Base-by-base conservation (phyloP, 2,329 filamentous ascomycete species). In the Aureobasidium leucospermi region DNA sequence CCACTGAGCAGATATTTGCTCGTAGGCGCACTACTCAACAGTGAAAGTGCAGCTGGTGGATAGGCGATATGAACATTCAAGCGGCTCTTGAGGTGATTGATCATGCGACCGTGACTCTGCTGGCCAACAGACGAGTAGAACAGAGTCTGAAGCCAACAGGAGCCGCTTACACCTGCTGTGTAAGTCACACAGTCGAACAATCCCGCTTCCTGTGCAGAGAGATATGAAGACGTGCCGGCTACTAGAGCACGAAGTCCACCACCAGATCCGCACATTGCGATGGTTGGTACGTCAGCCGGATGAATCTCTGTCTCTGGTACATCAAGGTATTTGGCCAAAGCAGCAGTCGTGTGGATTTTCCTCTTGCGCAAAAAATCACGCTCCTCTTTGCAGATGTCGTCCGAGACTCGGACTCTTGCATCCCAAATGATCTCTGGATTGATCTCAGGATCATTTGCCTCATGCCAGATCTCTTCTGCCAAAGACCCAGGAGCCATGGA, bases 121-220 rank as follows among this genome's bases (percentile, higher is more conserved):
- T 81, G 79, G 0, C 87, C 81, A 60, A 97, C 81, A 0, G 90
- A 89, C 0, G 90, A 93, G 68, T 94, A 86, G 70, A 89, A 96
- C 4, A 99, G 79, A 0, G 89, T 81, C 71, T 97, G 93, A 6
- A 97, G 80, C 94, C 94, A 99, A 72, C 94, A 97, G 64, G 89
- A 95, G 0, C 94, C 94, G 69, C 91, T 96, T 51, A 99, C 94
- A 1, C 94, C 94, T 5, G 93, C 90, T 0, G 91, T 96, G 69
- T 99, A 99, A 1, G 92, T 97, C 10, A 90, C 82, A 70, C 94
- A 97, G 73, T 96, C 92, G 70, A 96, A 95, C 0, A 99, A 78
- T 0, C 94, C 94, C 60, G 89, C 88, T 70, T 96, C 88, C 61
- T 90, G 85, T 0, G 90, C 82, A 3, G 91, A 92, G 9, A 94